phyloP scores from a whole-genome alignment of 2,329 filamentous ascomycete species.

The Mycosphaerella arachidis region DNA sequence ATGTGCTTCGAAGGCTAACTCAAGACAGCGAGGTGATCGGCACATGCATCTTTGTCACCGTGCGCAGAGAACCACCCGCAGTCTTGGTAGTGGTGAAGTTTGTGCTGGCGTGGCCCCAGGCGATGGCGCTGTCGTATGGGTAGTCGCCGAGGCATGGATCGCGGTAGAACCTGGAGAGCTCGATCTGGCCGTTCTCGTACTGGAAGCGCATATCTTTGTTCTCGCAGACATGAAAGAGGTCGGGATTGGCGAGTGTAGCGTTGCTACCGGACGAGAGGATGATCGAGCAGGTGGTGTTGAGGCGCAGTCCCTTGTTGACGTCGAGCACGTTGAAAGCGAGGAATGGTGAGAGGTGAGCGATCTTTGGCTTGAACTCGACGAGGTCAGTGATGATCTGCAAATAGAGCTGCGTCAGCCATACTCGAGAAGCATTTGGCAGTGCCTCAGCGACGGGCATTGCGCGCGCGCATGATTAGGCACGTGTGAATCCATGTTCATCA shows the following conservation, averaged over 20 bases:
- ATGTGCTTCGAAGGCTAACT: neutral
- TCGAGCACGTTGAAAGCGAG: too few relatives aligned
- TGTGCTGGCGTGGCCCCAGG: conserved; percentile 15
- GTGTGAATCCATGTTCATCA: too few relatives aligned
- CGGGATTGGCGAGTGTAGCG: conserved; percentile 7
- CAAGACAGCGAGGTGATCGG: conserved; percentile 16
- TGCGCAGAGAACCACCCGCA: conserved; percentile 12
- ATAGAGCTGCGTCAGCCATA: neutral
- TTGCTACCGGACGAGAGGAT: conserved; percentile 7
- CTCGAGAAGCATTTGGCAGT: neutral
- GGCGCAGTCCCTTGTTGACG: conserved; percentile 17
- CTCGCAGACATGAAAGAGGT: conserved; percentile 21
- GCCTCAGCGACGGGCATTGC: too few relatives aligned
- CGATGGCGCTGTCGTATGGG: conserved; percentile 23
- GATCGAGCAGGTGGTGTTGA: conserved; percentile 23
- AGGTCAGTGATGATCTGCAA: neutral
- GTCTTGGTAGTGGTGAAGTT: conserved; percentile 14
- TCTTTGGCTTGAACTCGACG: too few relatives aligned
- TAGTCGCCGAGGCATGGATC: conserved; percentile 18
- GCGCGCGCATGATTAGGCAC: too few relatives aligned
- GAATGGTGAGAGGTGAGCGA: too few relatives aligned
- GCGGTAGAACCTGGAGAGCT: conserved; percentile 20
- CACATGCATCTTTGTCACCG: conserved; percentile 14
- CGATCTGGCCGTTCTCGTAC: conserved; percentile 15
- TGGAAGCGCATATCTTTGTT: conserved; percentile 22